Evolutionary conservation across 1,139 yeast genomes (phyloP).

Genomic region (Nakaseomyces glabratus): DNA sequence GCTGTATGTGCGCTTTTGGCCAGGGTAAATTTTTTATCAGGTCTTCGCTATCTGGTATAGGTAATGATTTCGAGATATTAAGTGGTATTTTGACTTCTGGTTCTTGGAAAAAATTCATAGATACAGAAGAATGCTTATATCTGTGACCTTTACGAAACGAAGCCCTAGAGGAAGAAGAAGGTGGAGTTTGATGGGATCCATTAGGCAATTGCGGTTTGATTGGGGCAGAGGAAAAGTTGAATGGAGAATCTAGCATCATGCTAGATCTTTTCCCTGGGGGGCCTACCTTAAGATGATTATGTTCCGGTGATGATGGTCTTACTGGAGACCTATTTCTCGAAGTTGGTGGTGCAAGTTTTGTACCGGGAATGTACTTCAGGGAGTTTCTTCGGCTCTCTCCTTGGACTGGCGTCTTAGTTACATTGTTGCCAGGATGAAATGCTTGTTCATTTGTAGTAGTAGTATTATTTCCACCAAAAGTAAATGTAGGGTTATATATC

Average conservation of each 20-base stretch:
- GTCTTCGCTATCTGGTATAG: conserved; percentile 67
- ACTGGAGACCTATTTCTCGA: conserved; percentile 31
- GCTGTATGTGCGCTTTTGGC: conserved; percentile 54
- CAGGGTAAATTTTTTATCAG: conserved; percentile 51
- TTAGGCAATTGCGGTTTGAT: conserved; percentile 12
- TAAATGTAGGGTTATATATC: conserved; percentile 27
- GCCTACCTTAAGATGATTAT: not conserved
- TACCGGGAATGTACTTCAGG: conserved; percentile 33
- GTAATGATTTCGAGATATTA: conserved; percentile 67
- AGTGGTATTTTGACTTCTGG: conserved; percentile 68
- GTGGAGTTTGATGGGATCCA: conserved; percentile 12
- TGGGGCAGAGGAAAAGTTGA: conserved; percentile 38
- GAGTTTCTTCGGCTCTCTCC: conserved; percentile 24
- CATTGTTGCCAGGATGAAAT: conserved; percentile 6
- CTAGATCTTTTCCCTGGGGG: conserved; percentile 15
- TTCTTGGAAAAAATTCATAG: conserved; percentile 91
- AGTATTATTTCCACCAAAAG: conserved; percentile 23
- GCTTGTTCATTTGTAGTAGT: conserved; percentile 2
- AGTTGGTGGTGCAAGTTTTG: conserved; percentile 29
- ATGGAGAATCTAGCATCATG: conserved; percentile 34
- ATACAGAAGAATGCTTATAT: conserved; percentile 93
- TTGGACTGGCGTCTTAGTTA: conserved; percentile 8
- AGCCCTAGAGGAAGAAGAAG: conserved; percentile 58
- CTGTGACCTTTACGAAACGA: conserved; percentile 90
- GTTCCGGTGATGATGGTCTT: conserved; percentile 8